phyloP scores from a whole-genome alignment of 1,139 yeast species.

The Yamadazyma mexicana region DNA sequence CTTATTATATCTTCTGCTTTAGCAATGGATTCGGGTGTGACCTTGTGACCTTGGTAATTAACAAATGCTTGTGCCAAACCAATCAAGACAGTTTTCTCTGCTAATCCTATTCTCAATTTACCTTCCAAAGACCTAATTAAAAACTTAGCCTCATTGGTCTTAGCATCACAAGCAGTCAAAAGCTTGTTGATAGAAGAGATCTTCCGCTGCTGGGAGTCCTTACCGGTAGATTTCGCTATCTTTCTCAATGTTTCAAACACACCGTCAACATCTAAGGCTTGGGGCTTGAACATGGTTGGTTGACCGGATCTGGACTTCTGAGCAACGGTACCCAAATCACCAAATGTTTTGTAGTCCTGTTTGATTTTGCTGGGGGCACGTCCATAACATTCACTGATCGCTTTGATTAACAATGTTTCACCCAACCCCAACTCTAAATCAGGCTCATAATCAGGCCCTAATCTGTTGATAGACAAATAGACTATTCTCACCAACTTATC shows the following conservation, averaged over 20 bases:
- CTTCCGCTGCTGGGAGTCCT: conserved; percentile 77
- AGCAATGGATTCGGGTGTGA: conserved; percentile 42
- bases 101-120: conserved; percentile 87
- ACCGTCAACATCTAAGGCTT: conserved; percentile 66
- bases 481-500: conserved; percentile 67
- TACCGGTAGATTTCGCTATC: conserved; percentile 82
- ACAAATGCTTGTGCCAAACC: conserved; percentile 84
- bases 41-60: conserved; percentile 47
- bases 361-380: conserved; percentile 69
- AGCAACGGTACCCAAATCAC: conserved; percentile 92
- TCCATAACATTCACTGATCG: conserved; percentile 90
- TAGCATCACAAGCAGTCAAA: conserved; percentile 84
- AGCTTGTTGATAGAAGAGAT: conserved; percentile 75
- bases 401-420: conserved; percentile 81
- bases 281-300: conserved; percentile 91
- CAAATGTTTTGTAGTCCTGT: conserved; percentile 71
- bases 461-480: conserved; percentile 79
- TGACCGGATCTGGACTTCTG: conserved; percentile 80
- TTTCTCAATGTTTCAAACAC: conserved; percentile 75
- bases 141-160: conserved; percentile 75
- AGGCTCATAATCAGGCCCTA: conserved; percentile 92
- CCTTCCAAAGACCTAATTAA: conserved; percentile 90
- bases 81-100: conserved; percentile 86
- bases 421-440: conserved; percentile 93
- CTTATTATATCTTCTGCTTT: conserved; percentile 76